Conservation (phyloP, 1,284 basidiomycete genomes). For the Irpex sp. region DNA sequence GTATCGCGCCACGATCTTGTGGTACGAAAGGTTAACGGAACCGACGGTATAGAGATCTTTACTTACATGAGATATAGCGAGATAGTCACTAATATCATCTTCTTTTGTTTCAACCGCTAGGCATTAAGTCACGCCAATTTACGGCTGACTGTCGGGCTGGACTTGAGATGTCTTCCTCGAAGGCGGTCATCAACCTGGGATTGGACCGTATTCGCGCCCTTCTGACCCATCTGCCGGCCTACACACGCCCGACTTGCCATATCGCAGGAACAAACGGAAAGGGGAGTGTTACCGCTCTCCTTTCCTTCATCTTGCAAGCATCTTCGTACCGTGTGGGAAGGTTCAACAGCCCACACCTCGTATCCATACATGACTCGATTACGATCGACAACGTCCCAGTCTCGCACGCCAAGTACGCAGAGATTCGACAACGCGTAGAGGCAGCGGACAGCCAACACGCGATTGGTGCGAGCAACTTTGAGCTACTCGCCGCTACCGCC, state of each 20-base stretch:
- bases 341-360: conserved; percentile 93
- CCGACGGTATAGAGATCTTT: background rate
- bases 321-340: conserved; percentile 70
- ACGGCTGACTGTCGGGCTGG: background rate
- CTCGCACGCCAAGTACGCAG: conserved; percentile 44
- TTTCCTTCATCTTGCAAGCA: conserved; percentile 71
- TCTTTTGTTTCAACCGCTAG: background rate
- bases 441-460: conserved; percentile 40
- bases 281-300: conserved; percentile 84
- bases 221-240: conserved; percentile 56
- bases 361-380: conserved; percentile 79
- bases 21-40: background rate
- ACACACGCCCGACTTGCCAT: conserved; percentile 84
- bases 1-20: no score
- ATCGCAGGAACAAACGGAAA: conserved; percentile 98
- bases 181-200: conserved; percentile 77
- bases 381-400: conserved; percentile 62
- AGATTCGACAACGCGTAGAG: conserved; percentile 49
- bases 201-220: conserved; percentile 68
- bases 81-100: background rate
- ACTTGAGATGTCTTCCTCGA: background rate
- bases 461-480: conserved; percentile 72
- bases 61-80: background rate
- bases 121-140: background rate
- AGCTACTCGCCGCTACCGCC: conserved; percentile 80